Conservation (phyloP, 352 stramenopile species). For the Achlya hypogyna region DNA sequence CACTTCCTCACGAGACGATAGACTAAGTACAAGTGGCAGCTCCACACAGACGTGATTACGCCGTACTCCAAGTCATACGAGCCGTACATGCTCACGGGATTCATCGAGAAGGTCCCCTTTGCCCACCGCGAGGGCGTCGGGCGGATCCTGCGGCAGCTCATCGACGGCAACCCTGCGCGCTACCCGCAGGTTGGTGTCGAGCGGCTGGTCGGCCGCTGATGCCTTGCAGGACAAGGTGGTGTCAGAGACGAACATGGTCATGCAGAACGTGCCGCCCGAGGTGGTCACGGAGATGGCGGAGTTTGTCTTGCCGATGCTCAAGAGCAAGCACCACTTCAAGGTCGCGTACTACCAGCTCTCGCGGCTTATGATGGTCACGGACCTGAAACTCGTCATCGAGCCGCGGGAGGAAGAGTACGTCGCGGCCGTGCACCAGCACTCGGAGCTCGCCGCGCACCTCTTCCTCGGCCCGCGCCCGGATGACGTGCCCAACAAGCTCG, state of each 20-base stretch:
- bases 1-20: slow-evolving; percentile 42
- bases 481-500: slow-evolving; percentile 51
- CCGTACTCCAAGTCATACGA: slow-evolving; percentile 37
- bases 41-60: slow-evolving; percentile 49
- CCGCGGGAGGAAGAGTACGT: slow-evolving; percentile 52
- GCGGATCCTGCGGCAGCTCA: slow-evolving; percentile 45
- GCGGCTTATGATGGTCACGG: slow-evolving; percentile 62
- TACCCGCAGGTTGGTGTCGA: not conserved
- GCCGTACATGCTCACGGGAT: slow-evolving; percentile 29
- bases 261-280: slow-evolving; percentile 42
- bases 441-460: slow-evolving; percentile 59
- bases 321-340: slow-evolving; percentile 53
- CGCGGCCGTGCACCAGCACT: slow-evolving; percentile 36
- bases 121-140: slow-evolving; percentile 52
- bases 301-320: slow-evolving; percentile 61
- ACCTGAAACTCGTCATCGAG: slow-evolving; percentile 73
- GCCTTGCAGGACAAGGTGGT: slow-evolving; percentile 26
- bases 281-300: slow-evolving; percentile 46
- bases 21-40: slow-evolving; percentile 54
- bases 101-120: slow-evolving; percentile 59
- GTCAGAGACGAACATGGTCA: slow-evolving; percentile 59
- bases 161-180: slow-evolving; percentile 29
- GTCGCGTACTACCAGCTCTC: slow-evolving; percentile 61
- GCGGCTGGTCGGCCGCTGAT: not conserved
- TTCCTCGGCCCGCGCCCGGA: slow-evolving; percentile 57